A percentile compares a stretch with the other conserved stretches of the same genome.
Conservation (phyloP, 2,329 filamentous ascomycete genomes). For the Fusarium oligoseptatum region DNA sequence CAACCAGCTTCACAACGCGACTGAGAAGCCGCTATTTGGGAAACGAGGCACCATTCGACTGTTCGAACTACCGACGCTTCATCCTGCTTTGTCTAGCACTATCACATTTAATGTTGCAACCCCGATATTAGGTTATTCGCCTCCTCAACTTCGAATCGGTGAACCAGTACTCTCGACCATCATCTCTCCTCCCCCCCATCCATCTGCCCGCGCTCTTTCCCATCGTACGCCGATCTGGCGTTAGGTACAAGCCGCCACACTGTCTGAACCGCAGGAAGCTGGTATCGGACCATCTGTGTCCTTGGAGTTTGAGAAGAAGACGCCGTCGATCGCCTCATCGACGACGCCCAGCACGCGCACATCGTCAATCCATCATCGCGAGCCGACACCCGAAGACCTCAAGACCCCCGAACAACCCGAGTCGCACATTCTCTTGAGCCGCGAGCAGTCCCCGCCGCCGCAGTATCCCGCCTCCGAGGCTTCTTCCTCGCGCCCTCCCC, state of each 20-base stretch:
- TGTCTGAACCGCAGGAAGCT: slow-evolving; percentile 53
- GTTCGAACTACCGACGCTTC: slow-evolving; percentile 2
- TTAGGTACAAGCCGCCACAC: slow-evolving; percentile 52
- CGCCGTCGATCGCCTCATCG: slow-evolving; percentile 45
- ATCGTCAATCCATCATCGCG: slow-evolving; percentile 42
- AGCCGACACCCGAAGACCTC: slow-evolving; percentile 38
- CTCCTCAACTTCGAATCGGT: slow-evolving; percentile 32
- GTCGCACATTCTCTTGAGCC: slow-evolving; percentile 45
- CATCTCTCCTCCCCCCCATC: slow-evolving; percentile 21
- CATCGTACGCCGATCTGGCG: slow-evolving; percentile 21
- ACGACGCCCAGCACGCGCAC: slow-evolving; percentile 45
- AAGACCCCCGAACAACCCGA: slow-evolving; percentile 41
- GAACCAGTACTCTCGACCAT: slow-evolving; percentile 28
- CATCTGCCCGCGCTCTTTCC: slow-evolving; percentile 13
- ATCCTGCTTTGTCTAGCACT: slow-evolving; percentile 9
- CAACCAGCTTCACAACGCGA: slow-evolving; percentile 34
- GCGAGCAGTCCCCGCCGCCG: slow-evolving; percentile 67
- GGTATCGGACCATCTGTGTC: slow-evolving; percentile 53
- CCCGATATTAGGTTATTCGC: slow-evolving; percentile 26
- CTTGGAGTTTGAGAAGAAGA: slow-evolving; percentile 52
- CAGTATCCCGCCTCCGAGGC: slow-evolving; percentile 70
- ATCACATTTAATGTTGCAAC: slow-evolving; percentile 34
- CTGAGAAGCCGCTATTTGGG: slow-evolving; percentile 18
- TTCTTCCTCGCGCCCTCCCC: slow-evolving; percentile 66
- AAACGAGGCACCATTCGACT: slow-evolving; percentile 15